A percentile compares a stretch with the other conserved stretches of the same genome.
phyloP scores from a whole-genome alignment of 139 green algal genomes.

The Zygnema cylindricum region DNA sequence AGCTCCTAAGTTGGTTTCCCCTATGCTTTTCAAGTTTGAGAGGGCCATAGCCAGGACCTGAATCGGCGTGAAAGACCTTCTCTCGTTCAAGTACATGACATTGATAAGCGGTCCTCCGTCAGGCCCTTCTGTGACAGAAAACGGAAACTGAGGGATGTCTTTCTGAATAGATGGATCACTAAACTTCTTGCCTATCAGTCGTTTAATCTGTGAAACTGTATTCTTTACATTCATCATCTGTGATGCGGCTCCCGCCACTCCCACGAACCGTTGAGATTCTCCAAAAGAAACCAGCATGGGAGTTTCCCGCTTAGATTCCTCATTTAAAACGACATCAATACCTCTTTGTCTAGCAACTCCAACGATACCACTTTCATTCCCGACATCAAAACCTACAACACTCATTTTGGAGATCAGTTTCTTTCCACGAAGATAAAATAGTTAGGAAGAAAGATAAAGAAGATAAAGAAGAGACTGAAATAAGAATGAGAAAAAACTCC shows the following conservation, averaged over 20 bases:
- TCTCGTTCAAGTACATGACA: slow-evolving; percentile 80
- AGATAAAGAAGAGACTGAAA: no score
- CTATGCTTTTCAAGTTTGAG: slow-evolving; percentile 89
- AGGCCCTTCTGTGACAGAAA: slow-evolving; percentile 74
- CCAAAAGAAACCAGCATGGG: slow-evolving; percentile 88
- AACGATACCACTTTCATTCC: slow-evolving; percentile 84
- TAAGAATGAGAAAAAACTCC: no score
- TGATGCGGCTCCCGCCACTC: slow-evolving; percentile 78
- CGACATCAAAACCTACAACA: slow-evolving; percentile 91
- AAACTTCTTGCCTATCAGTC: slow-evolving; percentile 91
- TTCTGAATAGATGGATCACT: slow-evolving; percentile 80
- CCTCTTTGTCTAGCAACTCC: slow-evolving; percentile 85
- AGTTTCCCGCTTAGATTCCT: slow-evolving; percentile 92
- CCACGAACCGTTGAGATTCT: slow-evolving; percentile 83
- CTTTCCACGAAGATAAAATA: no score
- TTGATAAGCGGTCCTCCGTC: slow-evolving; percentile 80
- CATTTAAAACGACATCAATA: slow-evolving; percentile 88
- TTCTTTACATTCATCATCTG: slow-evolving; percentile 91
- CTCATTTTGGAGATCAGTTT: slow-evolving; percentile 70
- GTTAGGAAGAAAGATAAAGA: no score
- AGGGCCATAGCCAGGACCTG: slow-evolving; percentile 89
- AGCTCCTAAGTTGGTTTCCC: slow-evolving; percentile 80
- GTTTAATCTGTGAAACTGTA: slow-evolving; percentile 91
- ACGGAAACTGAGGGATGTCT: slow-evolving; percentile 80
- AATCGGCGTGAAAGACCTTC: slow-evolving; percentile 68